These are phyloP conservation scores for Zelopaecilomyces penicillatus DNA, from an alignment of 2,329 filamentous ascomycete species.

Conservation along the genomic window DNA sequence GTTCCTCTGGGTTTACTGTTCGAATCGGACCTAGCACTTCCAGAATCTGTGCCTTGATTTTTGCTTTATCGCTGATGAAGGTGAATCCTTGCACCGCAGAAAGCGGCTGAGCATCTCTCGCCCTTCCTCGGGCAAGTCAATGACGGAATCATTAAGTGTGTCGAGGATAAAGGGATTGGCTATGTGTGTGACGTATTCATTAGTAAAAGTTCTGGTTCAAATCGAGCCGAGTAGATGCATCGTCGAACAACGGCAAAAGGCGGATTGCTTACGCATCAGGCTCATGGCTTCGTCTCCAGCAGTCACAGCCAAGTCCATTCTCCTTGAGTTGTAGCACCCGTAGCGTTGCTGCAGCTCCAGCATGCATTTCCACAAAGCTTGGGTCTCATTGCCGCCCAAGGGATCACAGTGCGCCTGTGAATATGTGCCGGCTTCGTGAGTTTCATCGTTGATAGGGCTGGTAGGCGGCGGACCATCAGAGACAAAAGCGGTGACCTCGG, in stretches of 20 bases:
- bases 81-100: slow-evolving; percentile 13
- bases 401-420: slow-evolving; percentile 20
- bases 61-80: slow-evolving; percentile 1
- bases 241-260: not conserved
- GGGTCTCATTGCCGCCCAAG: slow-evolving; percentile 30
- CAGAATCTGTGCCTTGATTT: slow-evolving; percentile 21
- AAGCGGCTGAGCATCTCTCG: slow-evolving; percentile 26
- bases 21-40: slow-evolving; percentile 8
- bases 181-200: slow-evolving; percentile 6
- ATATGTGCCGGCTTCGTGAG: slow-evolving; percentile 10
- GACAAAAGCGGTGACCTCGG: not conserved
- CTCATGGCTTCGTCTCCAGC: slow-evolving; percentile 30
- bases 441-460: not conserved
- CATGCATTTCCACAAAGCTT: slow-evolving; percentile 40
- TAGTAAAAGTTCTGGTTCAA: not conserved
- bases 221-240: not conserved
- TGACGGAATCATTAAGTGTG: slow-evolving; percentile 29
- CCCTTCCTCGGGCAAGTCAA: slow-evolving; percentile 28
- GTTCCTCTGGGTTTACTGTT: too few relatives aligned
- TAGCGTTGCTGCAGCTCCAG: slow-evolving; percentile 38
- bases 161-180: slow-evolving; percentile 34
- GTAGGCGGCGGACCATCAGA: not conserved
- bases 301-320: slow-evolving; percentile 38
- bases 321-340: slow-evolving; percentile 40
- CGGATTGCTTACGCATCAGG: slow-evolving; percentile 35